A percentile compares a stretch with the other conserved stretches of the same genome.
These are phyloP conservation scores for Cutaneotrichosporon cyanovorans DNA, from an alignment of 1,284 basidiomycete species.

Conservation along the genomic window DNA sequence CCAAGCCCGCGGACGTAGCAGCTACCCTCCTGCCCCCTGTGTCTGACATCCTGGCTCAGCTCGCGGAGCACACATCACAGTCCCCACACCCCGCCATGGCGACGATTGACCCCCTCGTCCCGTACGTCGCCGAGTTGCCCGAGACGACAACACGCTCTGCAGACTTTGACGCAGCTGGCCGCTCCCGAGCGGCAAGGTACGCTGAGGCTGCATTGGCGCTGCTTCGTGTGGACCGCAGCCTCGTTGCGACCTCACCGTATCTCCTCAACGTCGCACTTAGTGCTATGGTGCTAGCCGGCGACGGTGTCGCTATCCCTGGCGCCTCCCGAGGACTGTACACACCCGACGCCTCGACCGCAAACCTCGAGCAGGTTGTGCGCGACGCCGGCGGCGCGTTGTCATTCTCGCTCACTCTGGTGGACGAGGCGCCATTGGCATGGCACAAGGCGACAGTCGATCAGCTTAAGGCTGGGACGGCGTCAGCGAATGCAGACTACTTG, in stretches of 20 bases:
- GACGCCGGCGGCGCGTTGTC: conserved; percentile 58
- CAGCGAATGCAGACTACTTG: conserved; percentile 24
- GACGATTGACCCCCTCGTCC: conserved; percentile 53
- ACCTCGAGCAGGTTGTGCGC: conserved; percentile 50
- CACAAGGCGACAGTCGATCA: conserved; percentile 49
- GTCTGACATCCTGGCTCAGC: conserved; percentile 9
- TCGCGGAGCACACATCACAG: conserved; percentile 36
- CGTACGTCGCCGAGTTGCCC: conserved; percentile 10
- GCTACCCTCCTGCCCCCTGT: conserved; percentile 23
- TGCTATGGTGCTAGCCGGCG: conserved; percentile 43
- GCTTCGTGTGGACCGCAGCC: conserved; percentile 56
- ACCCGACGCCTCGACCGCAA: conserved; percentile 39
- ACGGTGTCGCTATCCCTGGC: conserved; percentile 51
- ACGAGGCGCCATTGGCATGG: conserved; percentile 50
- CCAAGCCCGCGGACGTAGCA: conserved; percentile 16
- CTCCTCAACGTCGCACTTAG: conserved; percentile 29
- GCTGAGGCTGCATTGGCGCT: conserved; percentile 57
- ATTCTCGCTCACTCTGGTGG: conserved; percentile 56
- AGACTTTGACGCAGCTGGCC: conserved; percentile 46
- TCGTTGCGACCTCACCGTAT: conserved; percentile 47
- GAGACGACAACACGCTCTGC: conserved; percentile 3
- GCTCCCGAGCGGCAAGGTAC: conserved; percentile 56
- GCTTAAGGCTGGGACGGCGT: conserved; percentile 17
- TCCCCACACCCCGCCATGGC: conserved; percentile 56
- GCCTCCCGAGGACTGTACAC: conserved; percentile 52